These are phyloP conservation scores for Globisporangium emineosum DNA, from an alignment of 352 stramenopile species.

Conservation along the genomic window DNA sequence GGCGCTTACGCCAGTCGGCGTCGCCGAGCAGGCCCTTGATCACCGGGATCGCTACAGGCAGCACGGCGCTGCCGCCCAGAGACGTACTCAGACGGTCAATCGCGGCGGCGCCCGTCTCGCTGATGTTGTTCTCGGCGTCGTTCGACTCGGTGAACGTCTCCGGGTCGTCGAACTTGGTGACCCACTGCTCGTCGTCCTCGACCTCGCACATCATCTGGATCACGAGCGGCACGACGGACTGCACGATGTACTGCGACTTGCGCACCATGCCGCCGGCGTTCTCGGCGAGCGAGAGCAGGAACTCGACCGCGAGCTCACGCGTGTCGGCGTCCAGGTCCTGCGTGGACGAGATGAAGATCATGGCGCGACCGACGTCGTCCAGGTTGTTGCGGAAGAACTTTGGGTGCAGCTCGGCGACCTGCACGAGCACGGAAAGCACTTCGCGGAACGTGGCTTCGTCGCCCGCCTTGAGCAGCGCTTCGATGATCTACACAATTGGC, in stretches of 20 bases:
- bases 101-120: constrained; percentile 64
- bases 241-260: constrained; percentile 66
- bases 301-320: constrained; percentile 77
- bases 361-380: constrained; percentile 67
- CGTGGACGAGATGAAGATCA: constrained; percentile 74
- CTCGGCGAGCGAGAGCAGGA: constrained; percentile 76
- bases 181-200: constrained; percentile 70
- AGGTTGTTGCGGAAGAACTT: constrained; percentile 78
- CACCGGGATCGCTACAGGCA: constrained; percentile 75
- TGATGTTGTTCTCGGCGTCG: constrained; percentile 63
- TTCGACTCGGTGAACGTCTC: constrained; percentile 67
- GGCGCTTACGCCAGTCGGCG: constrained; percentile 69
- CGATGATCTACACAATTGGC: constrained; percentile 52
- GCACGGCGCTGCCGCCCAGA: constrained; percentile 67
- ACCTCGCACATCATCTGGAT: constrained; percentile 82
- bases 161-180: constrained; percentile 75
- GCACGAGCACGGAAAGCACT: constrained; percentile 66
- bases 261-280: constrained; percentile 80
- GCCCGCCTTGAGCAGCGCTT: constrained; percentile 46
- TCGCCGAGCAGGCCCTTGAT: constrained; percentile 62
- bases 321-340: constrained; percentile 68
- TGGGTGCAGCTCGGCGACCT: constrained; percentile 74
- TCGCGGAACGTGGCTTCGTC: constrained; percentile 74
- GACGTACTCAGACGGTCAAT: constrained; percentile 76
- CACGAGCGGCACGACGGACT: constrained; percentile 66